A percentile compares a stretch with the other conserved stretches of the same genome.
Evolutionary conservation across 129 eudicot genomes (phyloP).

Genomic region (Tagetes patula): DNA sequence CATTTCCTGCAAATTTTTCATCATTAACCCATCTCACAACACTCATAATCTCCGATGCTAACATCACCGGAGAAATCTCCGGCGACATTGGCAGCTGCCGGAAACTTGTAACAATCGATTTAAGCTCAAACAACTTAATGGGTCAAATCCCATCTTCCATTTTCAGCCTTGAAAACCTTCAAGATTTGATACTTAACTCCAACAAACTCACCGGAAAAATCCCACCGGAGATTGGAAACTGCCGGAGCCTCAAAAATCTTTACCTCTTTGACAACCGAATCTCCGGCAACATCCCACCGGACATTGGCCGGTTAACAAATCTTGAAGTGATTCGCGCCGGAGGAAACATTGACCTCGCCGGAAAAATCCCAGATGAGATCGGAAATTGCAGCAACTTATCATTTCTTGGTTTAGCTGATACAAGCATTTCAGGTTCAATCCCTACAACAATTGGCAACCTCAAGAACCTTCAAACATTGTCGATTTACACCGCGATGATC

Average conservation of each 20-base stretch:
- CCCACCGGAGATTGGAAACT: constrained; percentile 49
- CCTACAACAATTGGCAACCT: constrained; percentile 62
- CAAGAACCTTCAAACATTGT: constrained; percentile 49
- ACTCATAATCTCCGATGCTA: constrained; percentile 52
- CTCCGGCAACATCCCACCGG: constrained; percentile 49
- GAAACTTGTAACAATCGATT: constrained; percentile 43
- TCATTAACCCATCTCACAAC: constrained; percentile 34
- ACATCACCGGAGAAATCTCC: constrained; percentile 62
- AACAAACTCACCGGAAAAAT: constrained; percentile 67
- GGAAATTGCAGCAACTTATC: constrained; percentile 56
- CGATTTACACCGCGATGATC: constrained; percentile 63
- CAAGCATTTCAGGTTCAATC: constrained; percentile 55
- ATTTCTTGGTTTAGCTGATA: constrained; percentile 57
- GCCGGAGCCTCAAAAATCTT: constrained; percentile 46
- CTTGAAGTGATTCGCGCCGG: constrained; percentile 63
- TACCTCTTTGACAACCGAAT: constrained; percentile 52
- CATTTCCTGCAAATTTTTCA: constrained; percentile 55
- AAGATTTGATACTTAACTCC: constrained; percentile 52
- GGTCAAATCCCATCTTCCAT: constrained; percentile 59
- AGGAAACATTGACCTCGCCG: constrained; percentile 62
- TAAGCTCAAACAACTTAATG: constrained; percentile 59
- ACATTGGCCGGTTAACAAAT: constrained; percentile 37
- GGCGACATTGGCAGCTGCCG: constrained; percentile 36
- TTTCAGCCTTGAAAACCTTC: constrained; percentile 43
- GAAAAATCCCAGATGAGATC: constrained; percentile 55